Evolutionary conservation across 2,329 filamentous ascomycete species (phyloP).

Genomic region (Talaromyces sp.): DNA sequence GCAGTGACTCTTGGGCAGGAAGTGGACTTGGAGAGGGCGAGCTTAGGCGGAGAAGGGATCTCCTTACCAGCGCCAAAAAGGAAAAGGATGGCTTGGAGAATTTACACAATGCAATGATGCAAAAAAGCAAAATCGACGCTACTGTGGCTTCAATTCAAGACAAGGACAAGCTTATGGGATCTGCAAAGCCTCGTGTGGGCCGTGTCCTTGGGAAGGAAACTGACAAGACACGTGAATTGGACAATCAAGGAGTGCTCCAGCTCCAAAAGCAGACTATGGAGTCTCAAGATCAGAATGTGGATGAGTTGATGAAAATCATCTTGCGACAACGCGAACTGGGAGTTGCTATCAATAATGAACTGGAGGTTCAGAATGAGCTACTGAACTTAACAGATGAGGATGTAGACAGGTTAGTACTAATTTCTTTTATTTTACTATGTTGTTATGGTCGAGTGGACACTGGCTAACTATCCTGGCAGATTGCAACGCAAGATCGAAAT

Average conservation of each 20-base stretch:
- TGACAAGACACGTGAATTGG: slow-evolving; percentile 56
- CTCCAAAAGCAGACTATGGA: slow-evolving; percentile 58
- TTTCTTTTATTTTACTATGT: slow-evolving; percentile 8
- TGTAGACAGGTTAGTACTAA: slow-evolving; percentile 41
- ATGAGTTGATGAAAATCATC: slow-evolving; percentile 55
- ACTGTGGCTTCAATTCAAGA: slow-evolving; percentile 44
- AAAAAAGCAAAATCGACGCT: slow-evolving; percentile 43
- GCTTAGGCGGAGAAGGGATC: slow-evolving; percentile 53
- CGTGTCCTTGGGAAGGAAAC: slow-evolving; percentile 53
- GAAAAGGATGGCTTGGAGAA: slow-evolving; percentile 59
- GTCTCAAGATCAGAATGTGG: slow-evolving; percentile 57
- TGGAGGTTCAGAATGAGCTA: slow-evolving; percentile 58
- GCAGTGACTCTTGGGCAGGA: slow-evolving; percentile 23
- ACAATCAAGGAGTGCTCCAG: slow-evolving; percentile 60
- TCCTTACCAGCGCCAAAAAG: slow-evolving; percentile 53
- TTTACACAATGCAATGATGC: slow-evolving; percentile 54
- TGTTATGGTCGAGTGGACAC: not conserved
- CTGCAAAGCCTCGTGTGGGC: slow-evolving; percentile 39
- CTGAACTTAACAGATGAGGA: slow-evolving; percentile 56
- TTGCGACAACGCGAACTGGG: slow-evolving; percentile 58
- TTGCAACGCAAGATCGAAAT: slow-evolving; percentile 43
- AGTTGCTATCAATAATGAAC: slow-evolving; percentile 57
- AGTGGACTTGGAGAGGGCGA: slow-evolving; percentile 55
- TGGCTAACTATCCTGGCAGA: not conserved
- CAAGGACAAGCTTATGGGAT: slow-evolving; percentile 38